Evolutionary conservation across 352 stramenopile genomes (phyloP).

Genomic region (Pythium folliculosum): DNA sequence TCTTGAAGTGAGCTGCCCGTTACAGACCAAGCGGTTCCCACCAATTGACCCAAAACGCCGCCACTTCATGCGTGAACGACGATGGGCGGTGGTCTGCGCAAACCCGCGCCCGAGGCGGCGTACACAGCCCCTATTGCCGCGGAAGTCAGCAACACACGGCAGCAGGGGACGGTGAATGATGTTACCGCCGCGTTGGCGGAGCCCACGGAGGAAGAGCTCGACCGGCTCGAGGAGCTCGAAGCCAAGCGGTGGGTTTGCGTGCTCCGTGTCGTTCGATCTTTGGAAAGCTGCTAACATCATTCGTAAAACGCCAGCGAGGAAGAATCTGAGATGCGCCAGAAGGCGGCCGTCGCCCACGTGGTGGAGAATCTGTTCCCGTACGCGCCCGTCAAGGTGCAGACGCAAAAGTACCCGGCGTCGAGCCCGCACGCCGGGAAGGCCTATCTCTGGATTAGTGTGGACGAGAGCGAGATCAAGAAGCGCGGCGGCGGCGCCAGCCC

Average conservation of each 20-base stretch:
- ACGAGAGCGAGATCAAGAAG: slow-evolving; percentile 67
- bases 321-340: slow-evolving; percentile 49
- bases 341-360: slow-evolving; percentile 56
- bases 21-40: not conserved
- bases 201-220: slow-evolving; percentile 42
- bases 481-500: slow-evolving; percentile 41
- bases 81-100: slow-evolving; percentile 55
- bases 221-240: slow-evolving; percentile 59
- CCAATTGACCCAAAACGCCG: no score
- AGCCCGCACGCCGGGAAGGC: slow-evolving; percentile 62
- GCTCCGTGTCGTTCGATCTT: not conserved
- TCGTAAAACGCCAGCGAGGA: slow-evolving; percentile 35
- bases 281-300: not conserved
- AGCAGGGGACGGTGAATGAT: not conserved
- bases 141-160: not conserved
- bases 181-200: not conserved
- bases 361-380: slow-evolving; percentile 83
- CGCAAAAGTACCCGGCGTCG: slow-evolving; percentile 59
- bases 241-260: slow-evolving; percentile 44
- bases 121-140: slow-evolving; percentile 10
- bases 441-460: slow-evolving; percentile 78
- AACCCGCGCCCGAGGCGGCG: slow-evolving; percentile 24
- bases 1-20: slow-evolving; percentile 7
- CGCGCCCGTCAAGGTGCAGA: slow-evolving; percentile 70
- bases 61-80: not conserved